These are phyloP conservation scores for Diaporthe sp. DNA, from an alignment of 2,329 filamentous ascomycete species.

Conservation along the genomic window DNA sequence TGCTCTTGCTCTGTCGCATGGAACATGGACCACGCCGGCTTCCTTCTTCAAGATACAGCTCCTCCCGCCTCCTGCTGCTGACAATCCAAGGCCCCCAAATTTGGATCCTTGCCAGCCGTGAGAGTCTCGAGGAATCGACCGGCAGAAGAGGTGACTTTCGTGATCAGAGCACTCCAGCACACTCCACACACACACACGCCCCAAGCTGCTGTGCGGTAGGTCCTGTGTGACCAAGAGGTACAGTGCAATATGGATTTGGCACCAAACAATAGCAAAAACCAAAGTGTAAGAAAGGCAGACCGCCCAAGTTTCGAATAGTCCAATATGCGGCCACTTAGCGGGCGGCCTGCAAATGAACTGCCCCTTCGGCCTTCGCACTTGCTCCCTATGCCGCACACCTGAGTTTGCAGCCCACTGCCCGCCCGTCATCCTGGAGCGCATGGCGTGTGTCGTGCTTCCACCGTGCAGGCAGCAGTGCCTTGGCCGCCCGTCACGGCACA, in stretches of 20 bases:
- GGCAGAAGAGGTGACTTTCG: neutral
- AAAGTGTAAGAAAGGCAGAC: constrained; percentile 40
- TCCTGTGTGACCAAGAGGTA: neutral
- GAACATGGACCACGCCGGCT: neutral
- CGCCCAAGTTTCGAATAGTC: constrained; percentile 5
- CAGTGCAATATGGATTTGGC: neutral
- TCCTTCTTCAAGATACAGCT: neutral
- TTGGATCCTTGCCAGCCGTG: neutral
- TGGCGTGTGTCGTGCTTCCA: constrained; percentile 25
- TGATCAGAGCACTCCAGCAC: neutral
- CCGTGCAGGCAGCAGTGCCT: constrained; percentile 27
- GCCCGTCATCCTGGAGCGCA: neutral
- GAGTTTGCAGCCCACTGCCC: neutral
- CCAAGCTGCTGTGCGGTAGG: neutral
- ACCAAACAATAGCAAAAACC: neutral
- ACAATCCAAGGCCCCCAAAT: neutral
- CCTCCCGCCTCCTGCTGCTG: constrained; percentile 10
- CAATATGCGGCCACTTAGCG: constrained; percentile 17
- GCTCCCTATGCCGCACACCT: neutral
- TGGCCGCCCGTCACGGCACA: neutral
- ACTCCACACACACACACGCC: neutral
- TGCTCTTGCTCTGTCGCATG: neutral
- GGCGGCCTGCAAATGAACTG: constrained; percentile 10
- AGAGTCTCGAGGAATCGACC: neutral
- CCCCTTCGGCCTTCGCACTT: constrained; percentile 2